These are phyloP conservation scores for Sarocladiaceae sp. DNA, from an alignment of 2,329 filamentous ascomycete species.

Conservation along the genomic window DNA sequence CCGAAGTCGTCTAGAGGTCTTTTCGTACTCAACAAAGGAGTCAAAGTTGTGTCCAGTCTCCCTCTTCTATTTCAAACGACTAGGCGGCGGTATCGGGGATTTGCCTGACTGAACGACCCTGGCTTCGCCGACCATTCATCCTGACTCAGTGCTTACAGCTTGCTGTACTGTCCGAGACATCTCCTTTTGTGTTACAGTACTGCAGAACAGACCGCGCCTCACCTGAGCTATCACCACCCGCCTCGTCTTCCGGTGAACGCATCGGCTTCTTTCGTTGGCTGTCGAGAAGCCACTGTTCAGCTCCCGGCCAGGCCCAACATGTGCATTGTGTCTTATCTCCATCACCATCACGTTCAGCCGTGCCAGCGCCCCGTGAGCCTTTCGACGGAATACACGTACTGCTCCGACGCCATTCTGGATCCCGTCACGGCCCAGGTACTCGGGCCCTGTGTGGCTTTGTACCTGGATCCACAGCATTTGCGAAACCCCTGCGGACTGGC, in stretches of 20 bases:
- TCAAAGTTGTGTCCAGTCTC: too few species aligned
- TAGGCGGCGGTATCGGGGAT: not conserved
- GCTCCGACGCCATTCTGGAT: constrained; percentile 27
- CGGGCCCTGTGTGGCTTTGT: constrained; percentile 15
- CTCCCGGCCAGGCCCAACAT: too few species aligned
- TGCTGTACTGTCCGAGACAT: not conserved
- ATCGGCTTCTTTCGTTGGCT: too few species aligned
- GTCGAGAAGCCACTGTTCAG: too few species aligned
- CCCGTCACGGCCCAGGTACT: constrained; percentile 19
- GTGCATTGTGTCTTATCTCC: constrained; percentile 45
- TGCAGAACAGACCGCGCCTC: not conserved
- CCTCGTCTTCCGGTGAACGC: too few species aligned
- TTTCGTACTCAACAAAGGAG: too few species aligned
- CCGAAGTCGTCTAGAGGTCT: too few species aligned
- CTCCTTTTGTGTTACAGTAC: not conserved
- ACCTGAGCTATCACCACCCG: constrained; percentile 3
- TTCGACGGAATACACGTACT: constrained; percentile 38
- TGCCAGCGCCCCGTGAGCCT: constrained; percentile 35
- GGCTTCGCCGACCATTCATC: not conserved
- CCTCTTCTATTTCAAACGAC: too few species aligned
- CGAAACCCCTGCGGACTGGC: constrained; percentile 6
- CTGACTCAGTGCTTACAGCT: not conserved
- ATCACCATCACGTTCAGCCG: constrained; percentile 42
- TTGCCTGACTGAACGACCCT: not conserved
- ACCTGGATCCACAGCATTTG: constrained; percentile 5